phyloP scores from a whole-genome alignment of 2,329 filamentous ascomycete species.

The Didymella pomorum region DNA sequence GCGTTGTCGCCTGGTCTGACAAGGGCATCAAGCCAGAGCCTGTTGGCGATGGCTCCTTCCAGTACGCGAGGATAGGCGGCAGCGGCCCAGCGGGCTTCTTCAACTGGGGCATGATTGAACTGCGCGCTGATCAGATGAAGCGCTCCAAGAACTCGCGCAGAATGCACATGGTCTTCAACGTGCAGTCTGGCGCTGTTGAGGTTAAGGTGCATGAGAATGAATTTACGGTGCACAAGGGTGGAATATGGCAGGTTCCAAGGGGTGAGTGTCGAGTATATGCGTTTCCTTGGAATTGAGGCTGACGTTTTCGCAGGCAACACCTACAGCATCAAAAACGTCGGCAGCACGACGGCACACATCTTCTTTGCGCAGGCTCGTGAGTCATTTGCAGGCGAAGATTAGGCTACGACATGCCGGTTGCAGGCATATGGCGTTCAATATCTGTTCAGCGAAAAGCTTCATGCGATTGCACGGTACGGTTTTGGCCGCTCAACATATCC shows the following conservation, averaged over 20 bases:
- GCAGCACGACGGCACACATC: constrained; percentile 73
- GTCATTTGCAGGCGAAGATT: constrained; percentile 27
- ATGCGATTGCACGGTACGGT: not conserved
- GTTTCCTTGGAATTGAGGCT: not conserved
- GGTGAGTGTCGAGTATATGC: constrained; percentile 66
- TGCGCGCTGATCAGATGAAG: constrained; percentile 85
- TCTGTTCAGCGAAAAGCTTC: not conserved
- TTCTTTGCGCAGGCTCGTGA: constrained; percentile 94
- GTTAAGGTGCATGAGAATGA: constrained; percentile 77
- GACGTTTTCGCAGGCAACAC: constrained; percentile 74
- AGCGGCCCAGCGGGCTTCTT: constrained; percentile 70
- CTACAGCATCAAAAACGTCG: constrained; percentile 88
- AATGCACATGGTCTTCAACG: constrained; percentile 98
- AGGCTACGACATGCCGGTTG: not conserved
- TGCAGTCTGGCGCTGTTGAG: constrained; percentile 81
- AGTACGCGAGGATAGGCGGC: constrained; percentile 82
- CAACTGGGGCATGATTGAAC: constrained; percentile 86
- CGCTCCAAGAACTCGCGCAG: constrained; percentile 88
- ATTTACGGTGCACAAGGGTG: constrained; percentile 86
- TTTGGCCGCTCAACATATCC: not conserved
- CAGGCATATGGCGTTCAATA: not conserved
- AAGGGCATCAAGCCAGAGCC: constrained; percentile 65
- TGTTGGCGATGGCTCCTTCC: constrained; percentile 74
- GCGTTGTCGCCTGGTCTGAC: constrained; percentile 67
- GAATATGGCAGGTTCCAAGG: constrained; percentile 93